A percentile compares a stretch with the other conserved stretches of the same genome.
phyloP scores from a whole-genome alignment of 2,329 filamentous ascomycete species.

The Aspergillus hiratsukae region DNA sequence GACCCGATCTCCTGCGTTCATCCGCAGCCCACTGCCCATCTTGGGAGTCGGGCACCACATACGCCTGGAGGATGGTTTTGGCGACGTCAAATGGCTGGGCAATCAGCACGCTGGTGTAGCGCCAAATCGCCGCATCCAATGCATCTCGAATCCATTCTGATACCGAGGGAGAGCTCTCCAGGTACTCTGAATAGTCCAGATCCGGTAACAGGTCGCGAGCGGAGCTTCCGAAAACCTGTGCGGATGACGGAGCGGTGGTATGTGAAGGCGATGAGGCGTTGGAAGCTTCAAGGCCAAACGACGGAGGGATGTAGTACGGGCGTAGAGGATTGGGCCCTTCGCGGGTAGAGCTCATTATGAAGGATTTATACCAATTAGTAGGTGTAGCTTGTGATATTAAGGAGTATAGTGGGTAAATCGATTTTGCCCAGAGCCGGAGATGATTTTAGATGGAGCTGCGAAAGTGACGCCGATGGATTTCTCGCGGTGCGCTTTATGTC shows the following conservation, averaged over 20 bases:
- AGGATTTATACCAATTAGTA: constrained; percentile 8
- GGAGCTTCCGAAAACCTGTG: constrained; percentile 53
- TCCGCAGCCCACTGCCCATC: constrained; percentile 27
- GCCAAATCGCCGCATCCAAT: constrained; percentile 81
- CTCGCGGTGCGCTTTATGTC: constrained; percentile 5
- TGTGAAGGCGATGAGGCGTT: constrained; percentile 32
- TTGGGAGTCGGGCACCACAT: constrained; percentile 43
- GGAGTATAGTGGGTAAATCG: neutral
- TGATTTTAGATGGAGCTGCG: neutral
- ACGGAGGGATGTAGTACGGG: constrained; percentile 61
- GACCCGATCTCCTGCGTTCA: constrained; percentile 24
- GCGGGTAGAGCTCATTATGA: constrained; percentile 43
- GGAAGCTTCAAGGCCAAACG: constrained; percentile 55
- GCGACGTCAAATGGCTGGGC: constrained; percentile 96
- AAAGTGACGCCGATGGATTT: neutral
- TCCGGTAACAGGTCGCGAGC: constrained; percentile 85
- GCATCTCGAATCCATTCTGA: constrained; percentile 71
- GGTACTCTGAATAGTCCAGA: constrained; percentile 85
- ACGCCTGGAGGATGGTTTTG: constrained; percentile 85
- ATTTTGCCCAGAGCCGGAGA: neutral
- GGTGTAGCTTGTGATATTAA: neutral
- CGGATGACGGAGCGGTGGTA: constrained; percentile 36
- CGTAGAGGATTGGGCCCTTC: constrained; percentile 56
- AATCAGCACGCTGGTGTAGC: constrained; percentile 83
- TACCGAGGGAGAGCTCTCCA: constrained; percentile 71